phyloP scores from a whole-genome alignment of 169 alveolate genomes.

The Cryptosporidium xiaoi region DNA sequence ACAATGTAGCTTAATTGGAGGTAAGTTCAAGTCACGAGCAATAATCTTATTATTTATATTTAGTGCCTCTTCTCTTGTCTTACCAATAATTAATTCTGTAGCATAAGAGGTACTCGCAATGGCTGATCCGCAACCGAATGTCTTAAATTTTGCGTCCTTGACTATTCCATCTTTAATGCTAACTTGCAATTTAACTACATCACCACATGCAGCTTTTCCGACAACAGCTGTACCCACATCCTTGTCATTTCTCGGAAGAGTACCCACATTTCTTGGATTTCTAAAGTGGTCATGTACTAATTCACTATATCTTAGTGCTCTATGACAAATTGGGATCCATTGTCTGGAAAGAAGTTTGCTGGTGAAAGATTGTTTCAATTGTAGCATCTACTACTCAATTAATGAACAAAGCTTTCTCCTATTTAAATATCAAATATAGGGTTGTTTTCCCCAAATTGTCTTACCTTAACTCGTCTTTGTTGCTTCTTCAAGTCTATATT shows the following conservation, averaged over 20 bases:
- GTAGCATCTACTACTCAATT: neutral
- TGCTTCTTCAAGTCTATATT: too few relatives aligned
- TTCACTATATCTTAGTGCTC: slow-evolving; percentile 79
- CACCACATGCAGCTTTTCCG: slow-evolving; percentile 99
- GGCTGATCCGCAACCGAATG: slow-evolving; percentile 99
- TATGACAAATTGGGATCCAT: slow-evolving; percentile 63
- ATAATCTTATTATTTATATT: slow-evolving; percentile 93
- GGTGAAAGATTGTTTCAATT: slow-evolving; percentile 2
- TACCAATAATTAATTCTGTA: slow-evolving; percentile 96
- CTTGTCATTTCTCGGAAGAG: slow-evolving; percentile 79
- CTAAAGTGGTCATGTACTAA: slow-evolving; percentile 92
- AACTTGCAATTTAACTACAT: slow-evolving; percentile 96
- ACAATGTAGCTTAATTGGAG: slow-evolving; percentile 99
- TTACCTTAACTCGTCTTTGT: too few relatives aligned
- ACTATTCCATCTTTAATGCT: slow-evolving; percentile 93
- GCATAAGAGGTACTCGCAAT: slow-evolving; percentile 98
- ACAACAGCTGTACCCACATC: slow-evolving; percentile 95
- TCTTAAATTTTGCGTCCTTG: slow-evolving; percentile 95
- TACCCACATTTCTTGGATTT: slow-evolving; percentile 93
- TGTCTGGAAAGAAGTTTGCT: slow-evolving; percentile 1
- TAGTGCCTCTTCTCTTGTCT: slow-evolving; percentile 93
- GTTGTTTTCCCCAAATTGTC: too few relatives aligned
- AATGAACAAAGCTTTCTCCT: too few relatives aligned
- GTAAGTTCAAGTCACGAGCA: slow-evolving; percentile 93
- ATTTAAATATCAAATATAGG: too few relatives aligned